Percentiles rank a stretch among this genome's conserved stretches.
Evolutionary conservation across 768 basidiomycete genomes (phyloP).

Genomic region (Dioszegia crocea): DNA sequence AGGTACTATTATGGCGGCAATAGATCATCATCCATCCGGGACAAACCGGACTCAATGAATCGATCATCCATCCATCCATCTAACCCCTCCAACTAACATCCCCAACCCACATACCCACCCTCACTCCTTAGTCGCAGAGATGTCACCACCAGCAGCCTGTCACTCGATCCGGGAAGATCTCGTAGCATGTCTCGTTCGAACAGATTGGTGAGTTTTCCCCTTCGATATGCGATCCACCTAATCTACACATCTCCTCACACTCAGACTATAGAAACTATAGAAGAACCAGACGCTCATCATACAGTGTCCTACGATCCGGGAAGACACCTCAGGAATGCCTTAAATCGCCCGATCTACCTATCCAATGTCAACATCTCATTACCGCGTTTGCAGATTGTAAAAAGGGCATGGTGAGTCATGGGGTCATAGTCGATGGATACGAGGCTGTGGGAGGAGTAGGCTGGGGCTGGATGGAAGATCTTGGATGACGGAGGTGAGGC

Average conservation of each 20-base stretch:
- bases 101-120: no score
- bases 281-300: not conserved
- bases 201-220: conserved; percentile 30
- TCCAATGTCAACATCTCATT: conserved; percentile 47
- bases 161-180: conserved; percentile 32
- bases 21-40: no score
- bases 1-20: no score
- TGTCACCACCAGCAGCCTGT: conserved; percentile 15
- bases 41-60: no score
- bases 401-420: conserved; percentile 45
- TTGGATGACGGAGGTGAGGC: no score
- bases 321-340: conserved; percentile 46
- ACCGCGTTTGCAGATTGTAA: conserved; percentile 46
- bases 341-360: conserved; percentile 35
- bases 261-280: not conserved
- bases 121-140: no score
- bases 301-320: conserved; percentile 40
- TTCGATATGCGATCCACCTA: no score
- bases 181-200: conserved; percentile 29
- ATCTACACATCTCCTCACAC: no score
- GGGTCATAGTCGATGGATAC: not conserved
- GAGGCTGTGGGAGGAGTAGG: not conserved
- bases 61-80: no score
- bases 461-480: no score
- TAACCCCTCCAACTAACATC: no score